These are phyloP conservation scores for Paralagenidium karlingii DNA, from an alignment of 352 stramenopile genomes.

Conservation along the genomic window DNA sequence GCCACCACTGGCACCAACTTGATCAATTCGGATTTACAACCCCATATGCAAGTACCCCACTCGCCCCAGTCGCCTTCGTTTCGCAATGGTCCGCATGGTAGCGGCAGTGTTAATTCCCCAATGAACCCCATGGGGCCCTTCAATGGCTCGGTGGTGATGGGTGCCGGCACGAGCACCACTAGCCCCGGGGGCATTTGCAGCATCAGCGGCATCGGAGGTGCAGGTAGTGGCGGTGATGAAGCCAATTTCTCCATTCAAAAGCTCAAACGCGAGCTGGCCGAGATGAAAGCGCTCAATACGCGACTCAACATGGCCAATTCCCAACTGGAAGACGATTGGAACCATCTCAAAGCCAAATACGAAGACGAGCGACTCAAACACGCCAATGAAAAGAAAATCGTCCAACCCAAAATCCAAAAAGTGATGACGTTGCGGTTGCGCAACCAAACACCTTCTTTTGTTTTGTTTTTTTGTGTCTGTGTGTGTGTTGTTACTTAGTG, in stretches of 20 bases:
- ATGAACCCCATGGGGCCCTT: too few species aligned
- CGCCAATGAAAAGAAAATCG: slow-evolving; percentile 49
- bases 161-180: neutral
- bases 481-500: neutral
- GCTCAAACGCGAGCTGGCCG: slow-evolving; percentile 45
- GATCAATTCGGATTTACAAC: too few species aligned
- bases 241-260: slow-evolving; percentile 59
- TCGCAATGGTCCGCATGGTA: neutral
- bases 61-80: too few species aligned
- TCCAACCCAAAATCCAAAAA: slow-evolving; percentile 61
- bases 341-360: slow-evolving; percentile 48
- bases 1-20: too few species aligned
- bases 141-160: too few species aligned
- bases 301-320: slow-evolving; percentile 51
- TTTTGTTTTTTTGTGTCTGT: neutral
- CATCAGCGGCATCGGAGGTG: too few species aligned
- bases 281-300: slow-evolving; percentile 41
- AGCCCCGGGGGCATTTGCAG: neutral
- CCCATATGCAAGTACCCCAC: too few species aligned
- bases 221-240: too few species aligned
- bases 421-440: too few species aligned
- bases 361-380: slow-evolving; percentile 54
- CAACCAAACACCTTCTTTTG: too few species aligned
- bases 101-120: neutral
- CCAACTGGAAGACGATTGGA: slow-evolving; percentile 61